These are phyloP conservation scores for Pestalotiopsis sp. DNA, from an alignment of 2,329 filamentous ascomycete species.

Conservation along the genomic window DNA sequence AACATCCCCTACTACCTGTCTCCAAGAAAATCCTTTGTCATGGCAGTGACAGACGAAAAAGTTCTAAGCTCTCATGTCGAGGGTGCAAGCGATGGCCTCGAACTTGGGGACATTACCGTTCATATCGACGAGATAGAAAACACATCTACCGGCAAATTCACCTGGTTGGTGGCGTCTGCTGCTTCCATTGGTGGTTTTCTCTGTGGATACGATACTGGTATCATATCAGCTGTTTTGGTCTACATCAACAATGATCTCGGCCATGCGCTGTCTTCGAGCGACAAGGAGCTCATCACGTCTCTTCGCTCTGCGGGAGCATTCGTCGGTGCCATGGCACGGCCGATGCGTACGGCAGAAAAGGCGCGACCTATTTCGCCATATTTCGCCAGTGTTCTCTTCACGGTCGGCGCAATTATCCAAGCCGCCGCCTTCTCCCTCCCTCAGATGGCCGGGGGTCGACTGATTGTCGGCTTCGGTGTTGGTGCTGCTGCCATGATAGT, in stretches of 20 bases:
- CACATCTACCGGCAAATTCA: neutral
- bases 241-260: neutral
- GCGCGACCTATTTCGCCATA: conserved; percentile 41
- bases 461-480: conserved; percentile 49
- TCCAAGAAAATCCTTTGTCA: neutral
- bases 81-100: neutral
- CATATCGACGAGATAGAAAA: neutral
- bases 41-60: neutral
- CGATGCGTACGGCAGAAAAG: conserved; percentile 39
- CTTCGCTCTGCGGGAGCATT: conserved; percentile 40
- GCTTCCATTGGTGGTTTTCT: neutral
- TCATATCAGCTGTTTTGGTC: neutral
- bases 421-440: conserved; percentile 35
- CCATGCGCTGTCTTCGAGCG: conserved; percentile 37
- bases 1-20: neutral
- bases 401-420: conserved; percentile 36
- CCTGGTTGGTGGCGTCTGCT: neutral
- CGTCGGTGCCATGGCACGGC: conserved; percentile 39
- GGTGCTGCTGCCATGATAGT: conserved; percentile 47
- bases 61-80: neutral
- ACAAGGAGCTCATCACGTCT: conserved; percentile 29
- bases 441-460: conserved; percentile 43
- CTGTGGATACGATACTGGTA: neutral
- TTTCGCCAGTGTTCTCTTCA: conserved; percentile 38
- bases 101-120: neutral